Conservation (phyloP, 176 grass and related monocot genomes). For the Juncus effusus region DNA sequence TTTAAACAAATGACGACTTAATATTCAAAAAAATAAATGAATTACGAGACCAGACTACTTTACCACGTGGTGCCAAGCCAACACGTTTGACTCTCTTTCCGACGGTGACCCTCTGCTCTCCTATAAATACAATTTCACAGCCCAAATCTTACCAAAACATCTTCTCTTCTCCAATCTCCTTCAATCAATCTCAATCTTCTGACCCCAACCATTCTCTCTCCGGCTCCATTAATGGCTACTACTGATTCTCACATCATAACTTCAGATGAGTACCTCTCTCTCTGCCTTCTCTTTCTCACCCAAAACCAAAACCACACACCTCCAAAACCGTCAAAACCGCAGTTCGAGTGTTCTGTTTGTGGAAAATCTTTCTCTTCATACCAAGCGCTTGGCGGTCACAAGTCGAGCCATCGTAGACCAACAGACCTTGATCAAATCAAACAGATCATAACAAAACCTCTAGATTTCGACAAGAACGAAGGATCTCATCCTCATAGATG, state of each 20-base stretch:
- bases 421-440: not conserved
- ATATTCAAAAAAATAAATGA: too few species aligned
- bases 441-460: not conserved
- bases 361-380: slow-evolving; percentile 72
- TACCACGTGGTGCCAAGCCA: too few species aligned
- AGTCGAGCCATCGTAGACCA: slow-evolving; percentile 77
- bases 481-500: slow-evolving; percentile 39
- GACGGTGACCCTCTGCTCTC: not conserved
- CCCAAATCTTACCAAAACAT: not conserved
- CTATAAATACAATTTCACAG: not conserved
- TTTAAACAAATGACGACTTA: too few species aligned
- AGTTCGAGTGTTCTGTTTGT: slow-evolving; percentile 59
- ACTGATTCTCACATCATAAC: not conserved
- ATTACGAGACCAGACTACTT: too few species aligned
- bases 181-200: too few species aligned
- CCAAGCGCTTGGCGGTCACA: slow-evolving; percentile 87
- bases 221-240: slow-evolving; percentile 18
- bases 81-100: not conserved
- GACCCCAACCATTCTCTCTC: not conserved
- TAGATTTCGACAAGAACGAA: slow-evolving; percentile 1
- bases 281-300: slow-evolving; percentile 57
- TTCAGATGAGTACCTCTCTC: slow-evolving; percentile 57
- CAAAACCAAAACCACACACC: not conserved
- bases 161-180: slow-evolving; percentile 20
- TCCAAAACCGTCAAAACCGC: slow-evolving; percentile 14